phyloP scores from a whole-genome alignment of 2,329 filamentous ascomycete species.

The Xylariomycetidae sp. region DNA sequence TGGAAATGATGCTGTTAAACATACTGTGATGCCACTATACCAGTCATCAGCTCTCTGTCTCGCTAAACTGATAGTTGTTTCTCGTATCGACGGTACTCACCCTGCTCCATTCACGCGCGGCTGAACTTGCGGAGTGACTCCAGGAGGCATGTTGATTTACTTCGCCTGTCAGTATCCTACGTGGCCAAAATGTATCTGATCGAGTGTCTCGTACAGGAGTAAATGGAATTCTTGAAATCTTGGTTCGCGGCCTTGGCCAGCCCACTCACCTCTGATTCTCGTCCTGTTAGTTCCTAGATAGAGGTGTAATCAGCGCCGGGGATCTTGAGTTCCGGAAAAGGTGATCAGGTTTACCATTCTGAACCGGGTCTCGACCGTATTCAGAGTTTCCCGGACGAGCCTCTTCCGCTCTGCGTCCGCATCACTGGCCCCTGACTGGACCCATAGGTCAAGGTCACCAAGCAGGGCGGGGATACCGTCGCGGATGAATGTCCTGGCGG shows the following conservation, averaged over 20 bases:
- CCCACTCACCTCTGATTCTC: conserved; percentile 3
- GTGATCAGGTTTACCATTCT: conserved; percentile 8
- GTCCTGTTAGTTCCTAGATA: conserved; percentile 6
- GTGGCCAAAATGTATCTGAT: no score
- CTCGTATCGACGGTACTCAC: conserved; percentile 26
- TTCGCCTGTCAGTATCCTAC: not conserved
- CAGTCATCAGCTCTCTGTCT: conserved; percentile 2
- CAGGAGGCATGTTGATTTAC: conserved; percentile 16
- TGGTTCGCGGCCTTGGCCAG: no score
- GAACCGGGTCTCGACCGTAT: conserved; percentile 26
- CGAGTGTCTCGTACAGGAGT: no score
- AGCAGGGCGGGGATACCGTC: conserved; percentile 37
- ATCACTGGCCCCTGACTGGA: conserved; percentile 36
- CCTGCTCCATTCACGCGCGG: conserved; percentile 26
- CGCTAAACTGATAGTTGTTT: no score
- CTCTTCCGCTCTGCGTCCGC: conserved; percentile 32
- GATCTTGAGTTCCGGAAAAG: no score
- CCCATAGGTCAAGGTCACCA: conserved; percentile 37
- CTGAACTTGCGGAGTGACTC: conserved; percentile 21
- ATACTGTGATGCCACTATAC: conserved; percentile 9
- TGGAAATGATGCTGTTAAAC: conserved; percentile 8
- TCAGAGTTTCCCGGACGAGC: conserved; percentile 26
- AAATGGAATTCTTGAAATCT: no score
- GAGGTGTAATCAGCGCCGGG: not conserved
- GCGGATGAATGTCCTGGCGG: conserved; percentile 32